Evolutionary conservation across 192 early-diverging fungal species (phyloP), one percentile per base, ranked within the genome.

Genomic region (Glomus cerebriforme): DNA sequence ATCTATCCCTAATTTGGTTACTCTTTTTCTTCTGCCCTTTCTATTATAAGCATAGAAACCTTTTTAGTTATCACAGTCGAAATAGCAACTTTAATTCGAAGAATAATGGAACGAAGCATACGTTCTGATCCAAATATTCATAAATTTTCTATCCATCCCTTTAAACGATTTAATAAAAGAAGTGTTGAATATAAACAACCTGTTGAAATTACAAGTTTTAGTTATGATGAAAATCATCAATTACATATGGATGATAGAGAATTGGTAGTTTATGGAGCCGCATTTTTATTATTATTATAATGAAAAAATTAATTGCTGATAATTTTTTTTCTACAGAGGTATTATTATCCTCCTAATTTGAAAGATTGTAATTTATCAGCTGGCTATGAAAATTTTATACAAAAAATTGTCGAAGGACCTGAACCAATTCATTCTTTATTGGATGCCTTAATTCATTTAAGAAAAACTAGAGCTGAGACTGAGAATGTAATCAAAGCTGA

Each of bases 391-490:
- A 79, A 87, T 10, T 95, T 91, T 77, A 88, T 94, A 15, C 67
- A 83, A 59, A 89, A 92, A 75, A 54, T 77, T 6, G n/a, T n/a
- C n/a, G 78, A 76, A 9, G 75, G 86, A 4, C 84, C 87, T 67
- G 97, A 97, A 71, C 92, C 94, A 69, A 86, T 99, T 64, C 94
- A 99, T 80, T 89, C 93, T 0, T 80, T 99, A 32, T 83, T 97
- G 65, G 83, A 89, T 54, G 89, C 92, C 0, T 76, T 95, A 10
- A 79, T 84, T 13, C 77, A 87, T 82, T 12, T 17, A 34, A 26
- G 78, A 47, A 39, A 73, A 12, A 49, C 13, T 27, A n/a, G 32
- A 54, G 35, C 7, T 6, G 72, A 81, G n/a, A n/a, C n/a, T 31
- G 22, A 45, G 24, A 27, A 31, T 54, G 32, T 63, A 59, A 73